Evolutionary conservation across 2,329 filamentous ascomycete species (phyloP).

Genomic region (Claviceps pazoutovae): DNA sequence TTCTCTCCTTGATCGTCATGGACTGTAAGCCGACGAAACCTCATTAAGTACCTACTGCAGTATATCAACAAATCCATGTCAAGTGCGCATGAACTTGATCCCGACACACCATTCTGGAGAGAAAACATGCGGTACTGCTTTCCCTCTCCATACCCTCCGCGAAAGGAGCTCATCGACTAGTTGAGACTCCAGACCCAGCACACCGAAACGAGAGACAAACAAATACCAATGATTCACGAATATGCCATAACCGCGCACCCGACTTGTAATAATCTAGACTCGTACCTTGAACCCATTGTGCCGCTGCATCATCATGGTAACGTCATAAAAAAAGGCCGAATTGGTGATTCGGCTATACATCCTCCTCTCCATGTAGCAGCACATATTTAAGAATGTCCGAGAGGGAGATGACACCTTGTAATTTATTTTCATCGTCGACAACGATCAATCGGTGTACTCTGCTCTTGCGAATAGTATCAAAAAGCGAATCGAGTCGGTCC

Average conservation of each 20-base stretch:
- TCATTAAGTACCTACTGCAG: neutral
- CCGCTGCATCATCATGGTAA: neutral
- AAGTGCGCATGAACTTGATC: neutral
- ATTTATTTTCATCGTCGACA: slow-evolving; percentile 74
- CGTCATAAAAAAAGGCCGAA: neutral
- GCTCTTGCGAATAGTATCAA: slow-evolving; percentile 90
- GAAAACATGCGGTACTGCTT: neutral
- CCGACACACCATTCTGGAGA: neutral
- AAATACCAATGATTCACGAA: neutral
- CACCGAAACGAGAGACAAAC: neutral
- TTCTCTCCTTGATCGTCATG: neutral
- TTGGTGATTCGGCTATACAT: slow-evolving; percentile 14
- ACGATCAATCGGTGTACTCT: slow-evolving; percentile 87
- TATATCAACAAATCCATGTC: neutral
- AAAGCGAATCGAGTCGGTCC: slow-evolving; percentile 87
- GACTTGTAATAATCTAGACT: slow-evolving; percentile 1
- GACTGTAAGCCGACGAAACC: neutral
- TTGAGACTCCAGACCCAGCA: slow-evolving; percentile 3
- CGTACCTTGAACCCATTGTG: neutral
- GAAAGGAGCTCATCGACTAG: neutral
- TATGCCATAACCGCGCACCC: neutral
- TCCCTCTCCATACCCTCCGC: neutral
- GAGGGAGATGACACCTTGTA: slow-evolving; percentile 81
- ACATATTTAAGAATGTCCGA: slow-evolving; percentile 97
- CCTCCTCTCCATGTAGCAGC: slow-evolving; percentile 62